A percentile compares a stretch with the other conserved stretches of the same genome.
These are phyloP conservation scores for Sarocladium strictum DNA, from an alignment of 2,329 filamentous ascomycete genomes.

Conservation along the genomic window DNA sequence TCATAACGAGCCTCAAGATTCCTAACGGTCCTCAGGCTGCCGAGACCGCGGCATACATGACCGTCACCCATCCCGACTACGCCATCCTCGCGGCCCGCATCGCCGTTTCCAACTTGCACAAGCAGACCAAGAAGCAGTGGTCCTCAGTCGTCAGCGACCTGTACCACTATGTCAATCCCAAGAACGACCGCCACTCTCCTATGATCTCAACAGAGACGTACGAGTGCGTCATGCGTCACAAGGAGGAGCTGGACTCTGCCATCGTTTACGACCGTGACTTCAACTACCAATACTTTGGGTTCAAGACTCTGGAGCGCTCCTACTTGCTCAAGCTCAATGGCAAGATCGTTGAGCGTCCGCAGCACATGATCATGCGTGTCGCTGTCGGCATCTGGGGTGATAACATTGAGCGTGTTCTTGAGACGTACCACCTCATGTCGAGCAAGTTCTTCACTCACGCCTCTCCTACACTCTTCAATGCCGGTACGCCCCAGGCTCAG, in stretches of 20 bases:
- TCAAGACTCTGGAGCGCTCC: conserved; percentile 97
- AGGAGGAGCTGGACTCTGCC: conserved; percentile 94
- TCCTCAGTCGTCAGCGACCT: conserved; percentile 91
- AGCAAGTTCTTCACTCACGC: conserved; percentile 98
- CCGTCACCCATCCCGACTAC: conserved; percentile 97
- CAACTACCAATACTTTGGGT: conserved; percentile 99
- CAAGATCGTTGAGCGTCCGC: conserved; percentile 93
- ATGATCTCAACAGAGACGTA: conserved; percentile 95
- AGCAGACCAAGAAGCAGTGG: conserved; percentile 99
- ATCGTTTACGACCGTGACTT: conserved; percentile 99
- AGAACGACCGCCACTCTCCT: conserved; percentile 73
- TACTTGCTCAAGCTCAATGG: conserved; percentile 93
- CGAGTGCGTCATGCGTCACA: conserved; percentile 90
- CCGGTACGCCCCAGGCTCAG: conserved; percentile 89
- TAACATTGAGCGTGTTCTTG: conserved; percentile 86
- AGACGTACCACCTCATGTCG: conserved; percentile 99
- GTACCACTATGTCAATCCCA: conserved; percentile 94
- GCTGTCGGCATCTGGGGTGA: conserved; percentile 95
- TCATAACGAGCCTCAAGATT: conserved; percentile 2
- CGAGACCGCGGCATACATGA: conserved; percentile 99
- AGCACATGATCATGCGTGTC: conserved; percentile 99
- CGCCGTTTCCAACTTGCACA: conserved; percentile 98
- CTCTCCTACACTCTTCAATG: conserved; percentile 96
- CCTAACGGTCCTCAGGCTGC: conserved; percentile 61
- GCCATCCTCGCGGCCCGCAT: conserved; percentile 97